These are phyloP conservation scores for Mortierella claussenii DNA, from an alignment of 192 early-diverging fungal species.

Conservation along the genomic window DNA sequence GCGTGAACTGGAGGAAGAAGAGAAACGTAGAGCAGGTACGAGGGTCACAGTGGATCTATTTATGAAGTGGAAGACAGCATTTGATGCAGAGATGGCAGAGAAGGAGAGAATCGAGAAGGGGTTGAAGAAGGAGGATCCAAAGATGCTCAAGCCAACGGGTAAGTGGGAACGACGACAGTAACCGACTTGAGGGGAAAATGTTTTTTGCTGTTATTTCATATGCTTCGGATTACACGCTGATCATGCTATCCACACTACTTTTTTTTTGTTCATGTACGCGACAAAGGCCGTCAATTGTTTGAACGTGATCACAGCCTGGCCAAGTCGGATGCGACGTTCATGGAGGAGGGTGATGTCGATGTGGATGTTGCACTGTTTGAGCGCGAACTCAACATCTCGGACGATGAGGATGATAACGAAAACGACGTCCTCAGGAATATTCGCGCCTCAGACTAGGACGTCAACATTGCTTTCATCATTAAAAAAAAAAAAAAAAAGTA, in stretches of 20 bases:
- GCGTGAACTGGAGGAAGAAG: constrained; percentile 78
- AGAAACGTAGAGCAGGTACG: constrained; percentile 82
- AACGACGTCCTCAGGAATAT: constrained; percentile 62
- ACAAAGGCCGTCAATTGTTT: constrained; percentile 86
- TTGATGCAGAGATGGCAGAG: constrained; percentile 77
- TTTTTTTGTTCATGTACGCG: neutral
- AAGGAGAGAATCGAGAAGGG: constrained; percentile 58
- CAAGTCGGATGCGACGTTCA: constrained; percentile 80
- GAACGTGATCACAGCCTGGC: constrained; percentile 89
- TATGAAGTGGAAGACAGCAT: constrained; percentile 80
- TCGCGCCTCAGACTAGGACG: constrained; percentile 27
- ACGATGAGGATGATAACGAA: constrained; percentile 70
- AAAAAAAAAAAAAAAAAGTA: constrained; percentile 10
- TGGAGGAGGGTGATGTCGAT: constrained; percentile 88
- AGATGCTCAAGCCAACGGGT: constrained; percentile 60
- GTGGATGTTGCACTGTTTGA: constrained; percentile 85
- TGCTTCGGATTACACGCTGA: neutral
- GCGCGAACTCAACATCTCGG: constrained; percentile 65
- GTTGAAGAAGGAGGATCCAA: constrained; percentile 55
- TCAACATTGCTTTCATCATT: neutral
- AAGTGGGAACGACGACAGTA: no score
- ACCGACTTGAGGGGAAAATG: no score
- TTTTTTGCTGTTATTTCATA: neutral
- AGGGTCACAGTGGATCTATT: constrained; percentile 84
- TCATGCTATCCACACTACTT: neutral